Percentiles rank a stretch among this genome's conserved stretches.
Evolutionary conservation across 2,329 filamentous ascomycete genomes (phyloP).

Genomic region (Venturia oleaginea): DNA sequence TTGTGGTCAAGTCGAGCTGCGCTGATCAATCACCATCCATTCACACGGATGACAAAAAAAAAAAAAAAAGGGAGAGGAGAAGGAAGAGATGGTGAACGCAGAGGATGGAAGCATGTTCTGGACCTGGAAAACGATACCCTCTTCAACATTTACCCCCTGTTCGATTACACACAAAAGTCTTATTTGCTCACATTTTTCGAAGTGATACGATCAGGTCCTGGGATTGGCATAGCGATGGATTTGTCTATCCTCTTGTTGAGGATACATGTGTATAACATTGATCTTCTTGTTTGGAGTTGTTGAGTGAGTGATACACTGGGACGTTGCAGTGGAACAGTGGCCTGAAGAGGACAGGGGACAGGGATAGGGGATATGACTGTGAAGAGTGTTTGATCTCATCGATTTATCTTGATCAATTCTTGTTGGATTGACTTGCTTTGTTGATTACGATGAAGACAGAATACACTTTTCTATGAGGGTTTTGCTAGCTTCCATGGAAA

Average conservation of each 20-base stretch:
- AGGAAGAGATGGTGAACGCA: neutral
- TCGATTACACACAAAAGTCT: slow-evolving; percentile 7
- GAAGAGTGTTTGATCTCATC: neutral
- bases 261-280: slow-evolving; percentile 7
- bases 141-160: neutral
- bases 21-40: too few species aligned
- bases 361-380: neutral
- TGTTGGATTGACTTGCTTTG: neutral
- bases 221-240: slow-evolving; percentile 6
- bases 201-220: neutral
- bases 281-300: neutral
- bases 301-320: neutral
- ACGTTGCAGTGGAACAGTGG: neutral
- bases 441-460: too few species aligned
- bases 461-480: too few species aligned
- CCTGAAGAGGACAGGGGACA: neutral
- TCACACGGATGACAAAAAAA: too few species aligned
- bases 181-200: slow-evolving; percentile 7
- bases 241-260: slow-evolving; percentile 1
- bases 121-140: slow-evolving; percentile 7
- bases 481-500: too few species aligned
- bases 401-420: neutral
- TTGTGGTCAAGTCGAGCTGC: too few species aligned
- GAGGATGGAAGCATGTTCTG: neutral
- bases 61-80: neutral